Evolutionary conservation across 192 early-diverging fungal genomes (phyloP).

Genomic region (Rhizoclosmatium globosum): DNA sequence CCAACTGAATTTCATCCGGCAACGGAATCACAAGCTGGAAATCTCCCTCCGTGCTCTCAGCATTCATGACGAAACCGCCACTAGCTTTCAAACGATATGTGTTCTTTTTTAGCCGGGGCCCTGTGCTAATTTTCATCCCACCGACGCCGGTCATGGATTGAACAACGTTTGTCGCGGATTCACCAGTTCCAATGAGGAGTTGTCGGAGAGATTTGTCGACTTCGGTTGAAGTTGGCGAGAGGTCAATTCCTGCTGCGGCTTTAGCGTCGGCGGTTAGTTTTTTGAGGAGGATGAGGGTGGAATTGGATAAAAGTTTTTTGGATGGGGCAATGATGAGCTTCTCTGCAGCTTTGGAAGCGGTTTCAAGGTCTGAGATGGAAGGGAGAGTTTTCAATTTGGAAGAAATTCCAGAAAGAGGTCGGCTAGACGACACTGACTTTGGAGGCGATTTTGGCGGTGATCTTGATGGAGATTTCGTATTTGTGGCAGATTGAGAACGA

Average conservation of each 20-base stretch:
- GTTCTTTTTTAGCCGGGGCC: background rate
- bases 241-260: background rate
- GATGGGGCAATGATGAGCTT: too few relatives aligned
- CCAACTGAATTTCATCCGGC: constrained; percentile 10
- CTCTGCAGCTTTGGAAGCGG: too few relatives aligned
- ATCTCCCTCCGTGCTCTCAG: constrained; percentile 1
- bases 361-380: background rate
- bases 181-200: constrained; percentile 42
- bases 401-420: background rate
- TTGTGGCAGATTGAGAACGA: too few relatives aligned
- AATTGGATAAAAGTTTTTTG: constrained; percentile 41
- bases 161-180: constrained; percentile 3
- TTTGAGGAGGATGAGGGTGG: constrained; percentile 48
- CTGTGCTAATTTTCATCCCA: background rate
- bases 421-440: background rate
- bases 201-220: constrained; percentile 35
- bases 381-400: background rate
- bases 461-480: too few relatives aligned
- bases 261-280: constrained; percentile 44
- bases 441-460: background rate
- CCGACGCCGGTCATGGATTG: background rate
- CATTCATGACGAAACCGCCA: constrained; percentile 11
- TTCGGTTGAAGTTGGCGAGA: background rate
- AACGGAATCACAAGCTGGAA: constrained; percentile 35
- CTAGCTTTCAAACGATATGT: constrained; percentile 28